These are phyloP conservation scores for Daucus carota DNA, from an alignment of 129 eudicot species.

Conservation along the genomic window DH1_v3.0 NC_030387.2:33040501-33041000, in stretches of 20 bases:
- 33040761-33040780: slow-evolving; percentile 32
- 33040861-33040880: not conserved
- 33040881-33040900: not conserved
- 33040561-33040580: slow-evolving; percentile 49
- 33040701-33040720: slow-evolving; percentile 3
- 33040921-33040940: slow-evolving; percentile 16
- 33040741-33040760: slow-evolving; percentile 17
- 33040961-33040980: slow-evolving; percentile 25
- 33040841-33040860: too few species aligned
- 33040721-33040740: slow-evolving; percentile 35
- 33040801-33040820: slow-evolving; percentile 47
- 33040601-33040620: slow-evolving; percentile 8
- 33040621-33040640: slow-evolving; percentile 17
- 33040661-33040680: slow-evolving; percentile 41
- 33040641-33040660: slow-evolving; percentile 25
- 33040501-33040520: slow-evolving; percentile 34
- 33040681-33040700: slow-evolving; percentile 30
- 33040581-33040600: slow-evolving; percentile 51
- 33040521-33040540: slow-evolving; percentile 25
- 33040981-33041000: not conserved
- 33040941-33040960: not conserved
- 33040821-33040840: slow-evolving; percentile 26
- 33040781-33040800: slow-evolving; percentile 39
- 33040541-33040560: slow-evolving; percentile 30
- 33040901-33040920: slow-evolving; percentile 21